Evolutionary conservation across 2,329 filamentous ascomycete species (phyloP), one percentile per base, ranked within the genome.

Genomic region (Chrysoporthe austroafricana): DNA sequence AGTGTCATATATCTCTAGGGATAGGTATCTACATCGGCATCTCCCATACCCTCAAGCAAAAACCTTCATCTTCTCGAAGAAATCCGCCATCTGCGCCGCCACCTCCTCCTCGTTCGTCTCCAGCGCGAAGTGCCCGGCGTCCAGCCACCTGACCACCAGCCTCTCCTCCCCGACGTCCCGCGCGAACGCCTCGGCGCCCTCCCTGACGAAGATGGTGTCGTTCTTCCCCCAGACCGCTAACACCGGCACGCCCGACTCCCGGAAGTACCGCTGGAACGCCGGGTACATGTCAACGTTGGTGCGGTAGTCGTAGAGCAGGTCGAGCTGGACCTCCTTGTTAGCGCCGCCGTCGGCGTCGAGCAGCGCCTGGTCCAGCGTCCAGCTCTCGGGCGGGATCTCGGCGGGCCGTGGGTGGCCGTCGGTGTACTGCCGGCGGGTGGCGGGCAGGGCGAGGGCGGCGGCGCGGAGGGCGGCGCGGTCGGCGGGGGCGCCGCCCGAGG

Each of bases 201-300:
- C 70, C 0, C 80, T 71, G 0, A 84, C 73, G 71, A 87, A 87
- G 43, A 85, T 82, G 3, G 73, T 71, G 76, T 89, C 87, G 67
- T 85, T 81, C 76, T 83, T 84, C 0, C 87, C 86, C 87, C 87
- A 90, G 3, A 84, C 79, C 1, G 85, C 85, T 69, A 90, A 73
- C 3, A 89, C 73, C 0, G 86, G 86, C 0, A 87, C 82, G 60
- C 83, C 76, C 0, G 78, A 83, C 8, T 78, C 74, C 4, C 83
- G 77, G 57, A 89, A 82, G 69, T 85, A 89, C 59, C 82, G 76
- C 43, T 90, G 87, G 66, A 87, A 87, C 13, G 78, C 71, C 0
- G 84, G 82, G 72, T 89, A 88, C n/a, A 85, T 73, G 0, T 72
- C 70, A 3, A 88, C 71, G 72, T 89, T 90, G 18, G 75, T 86